phyloP scores from a whole-genome alignment of 345 rosid species.

The Bruguiera parviflora region DNA sequence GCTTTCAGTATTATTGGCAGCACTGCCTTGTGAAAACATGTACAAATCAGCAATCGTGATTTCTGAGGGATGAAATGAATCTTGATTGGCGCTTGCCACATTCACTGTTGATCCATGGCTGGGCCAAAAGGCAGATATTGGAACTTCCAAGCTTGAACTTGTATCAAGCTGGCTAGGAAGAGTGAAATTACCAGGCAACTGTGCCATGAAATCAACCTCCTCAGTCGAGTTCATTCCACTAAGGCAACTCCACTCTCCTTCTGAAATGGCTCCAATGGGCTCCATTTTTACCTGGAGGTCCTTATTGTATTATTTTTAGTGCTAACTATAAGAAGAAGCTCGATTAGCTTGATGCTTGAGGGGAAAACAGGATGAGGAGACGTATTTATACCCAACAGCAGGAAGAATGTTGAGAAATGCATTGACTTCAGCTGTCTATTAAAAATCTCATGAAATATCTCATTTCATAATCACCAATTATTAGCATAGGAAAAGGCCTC shows the following conservation, averaged over 20 bases:
- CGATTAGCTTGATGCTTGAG: slow-evolving; percentile 16
- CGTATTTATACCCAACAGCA: slow-evolving; percentile 26
- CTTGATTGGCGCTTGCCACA: slow-evolving; percentile 17
- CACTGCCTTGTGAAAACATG: slow-evolving; percentile 35
- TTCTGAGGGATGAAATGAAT: slow-evolving; percentile 16
- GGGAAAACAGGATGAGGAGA: slow-evolving; percentile 11
- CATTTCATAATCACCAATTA: slow-evolving; percentile 27
- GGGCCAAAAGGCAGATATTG: slow-evolving; percentile 32
- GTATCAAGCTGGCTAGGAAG: slow-evolving; percentile 19
- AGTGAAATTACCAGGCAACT: slow-evolving; percentile 43
- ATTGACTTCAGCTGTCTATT: slow-evolving; percentile 18
- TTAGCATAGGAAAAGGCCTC: slow-evolving; percentile 16
- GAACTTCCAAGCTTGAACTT: slow-evolving; percentile 19
- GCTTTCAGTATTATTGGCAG: slow-evolving; percentile 29
- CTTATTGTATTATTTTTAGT: neutral
- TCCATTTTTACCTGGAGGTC: slow-evolving; percentile 32
- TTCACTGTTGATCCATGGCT: slow-evolving; percentile 35
- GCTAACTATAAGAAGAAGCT: neutral
- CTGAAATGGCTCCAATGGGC: slow-evolving; percentile 36
- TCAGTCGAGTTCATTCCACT: slow-evolving; percentile 51
- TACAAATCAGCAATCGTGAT: slow-evolving; percentile 12
- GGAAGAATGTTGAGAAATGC: slow-evolving; percentile 26
- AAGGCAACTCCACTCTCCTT: slow-evolving; percentile 57
- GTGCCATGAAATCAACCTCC: slow-evolving; percentile 73
- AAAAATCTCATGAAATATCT: slow-evolving; percentile 8